phyloP scores from a whole-genome alignment of 2,329 filamentous ascomycete genomes.

The Apiospora koreana region DNA sequence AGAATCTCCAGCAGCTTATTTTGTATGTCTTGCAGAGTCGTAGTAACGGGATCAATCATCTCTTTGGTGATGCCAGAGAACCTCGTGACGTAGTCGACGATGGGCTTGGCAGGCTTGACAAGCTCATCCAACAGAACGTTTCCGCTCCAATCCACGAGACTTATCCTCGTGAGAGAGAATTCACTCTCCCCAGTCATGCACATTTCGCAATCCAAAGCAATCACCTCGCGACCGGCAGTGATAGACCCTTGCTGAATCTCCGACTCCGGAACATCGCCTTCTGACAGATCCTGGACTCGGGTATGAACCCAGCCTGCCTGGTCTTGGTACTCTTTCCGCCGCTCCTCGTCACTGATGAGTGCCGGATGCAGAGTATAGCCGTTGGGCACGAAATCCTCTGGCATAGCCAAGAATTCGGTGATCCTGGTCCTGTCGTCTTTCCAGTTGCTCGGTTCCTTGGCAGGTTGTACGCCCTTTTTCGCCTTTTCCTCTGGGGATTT shows the following conservation, averaged over 20 bases:
- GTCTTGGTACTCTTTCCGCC: constrained; percentile 50
- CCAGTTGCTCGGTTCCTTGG: constrained; percentile 65
- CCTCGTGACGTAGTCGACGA: constrained; percentile 87
- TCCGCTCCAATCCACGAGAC: constrained; percentile 83
- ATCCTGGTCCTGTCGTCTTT: constrained; percentile 78
- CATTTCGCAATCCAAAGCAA: constrained; percentile 97
- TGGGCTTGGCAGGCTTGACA: constrained; percentile 85
- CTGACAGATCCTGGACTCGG: constrained; percentile 63
- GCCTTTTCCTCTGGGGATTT: constrained; percentile 69
- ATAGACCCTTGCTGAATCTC: constrained; percentile 80
- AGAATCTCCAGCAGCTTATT: constrained; percentile 71
- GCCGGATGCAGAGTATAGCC: constrained; percentile 85
- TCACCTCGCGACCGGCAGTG: constrained; percentile 75
- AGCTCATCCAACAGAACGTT: constrained; percentile 82
- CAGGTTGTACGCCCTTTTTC: constrained; percentile 59
- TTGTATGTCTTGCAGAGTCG: constrained; percentile 82
- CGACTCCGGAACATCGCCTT: constrained; percentile 66
- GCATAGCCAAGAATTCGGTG: constrained; percentile 72
- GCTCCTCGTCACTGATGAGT: constrained; percentile 61
- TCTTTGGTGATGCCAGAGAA: constrained; percentile 90
- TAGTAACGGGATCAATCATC: constrained; percentile 81
- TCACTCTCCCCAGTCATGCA: constrained; percentile 80
- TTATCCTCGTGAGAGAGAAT: constrained; percentile 86
- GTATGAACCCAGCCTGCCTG: constrained; percentile 85
- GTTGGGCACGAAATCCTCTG: constrained; percentile 77